phyloP scores from a whole-genome alignment of 2,329 filamentous ascomycete species.

The Monilinia laxa region DNA sequence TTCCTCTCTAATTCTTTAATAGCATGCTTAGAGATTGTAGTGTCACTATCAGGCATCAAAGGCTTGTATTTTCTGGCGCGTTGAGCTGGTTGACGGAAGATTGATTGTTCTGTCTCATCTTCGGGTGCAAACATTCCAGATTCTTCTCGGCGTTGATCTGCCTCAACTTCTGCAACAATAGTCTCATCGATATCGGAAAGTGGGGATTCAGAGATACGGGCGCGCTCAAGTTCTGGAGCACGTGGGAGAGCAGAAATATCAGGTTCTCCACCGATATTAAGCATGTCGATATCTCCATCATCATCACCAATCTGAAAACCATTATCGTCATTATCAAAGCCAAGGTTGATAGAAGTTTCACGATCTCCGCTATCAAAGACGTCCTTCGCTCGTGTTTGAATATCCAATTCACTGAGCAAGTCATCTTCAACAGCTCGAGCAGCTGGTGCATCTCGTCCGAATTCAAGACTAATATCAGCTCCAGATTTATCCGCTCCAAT shows the following conservation, averaged over 20 bases:
- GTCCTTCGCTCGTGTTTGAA: conserved; percentile 55
- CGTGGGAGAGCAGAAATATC: conserved; percentile 50
- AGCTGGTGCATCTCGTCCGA: conserved; percentile 80
- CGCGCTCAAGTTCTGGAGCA: conserved; percentile 51
- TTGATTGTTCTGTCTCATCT: conserved; percentile 54
- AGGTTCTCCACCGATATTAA: conserved; percentile 60
- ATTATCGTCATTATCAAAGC: conserved; percentile 50
- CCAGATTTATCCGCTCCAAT: conserved; percentile 27
- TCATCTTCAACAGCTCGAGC: conserved; percentile 67
- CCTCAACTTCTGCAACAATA: conserved; percentile 58
- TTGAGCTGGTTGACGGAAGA: conserved; percentile 68
- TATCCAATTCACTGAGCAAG: conserved; percentile 61
- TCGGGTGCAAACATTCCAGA: conserved; percentile 57
- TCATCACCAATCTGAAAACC: conserved; percentile 58
- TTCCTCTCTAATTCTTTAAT: conserved; percentile 87
- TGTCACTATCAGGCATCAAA: conserved; percentile 74
- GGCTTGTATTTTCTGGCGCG: conserved; percentile 76
- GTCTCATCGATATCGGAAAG: conserved; percentile 69
- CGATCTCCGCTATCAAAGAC: conserved; percentile 50
- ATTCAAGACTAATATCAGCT: conserved; percentile 70
- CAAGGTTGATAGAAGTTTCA: conserved; percentile 55
- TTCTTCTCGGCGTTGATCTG: conserved; percentile 53
- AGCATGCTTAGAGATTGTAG: conserved; percentile 70
- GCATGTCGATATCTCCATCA: conserved; percentile 65
- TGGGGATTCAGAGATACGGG: conserved; percentile 67